Evolutionary conservation across 495 filamentous ascomycete genomes (phyloP).

Genomic region (Aspergillus conjunctus): DNA sequence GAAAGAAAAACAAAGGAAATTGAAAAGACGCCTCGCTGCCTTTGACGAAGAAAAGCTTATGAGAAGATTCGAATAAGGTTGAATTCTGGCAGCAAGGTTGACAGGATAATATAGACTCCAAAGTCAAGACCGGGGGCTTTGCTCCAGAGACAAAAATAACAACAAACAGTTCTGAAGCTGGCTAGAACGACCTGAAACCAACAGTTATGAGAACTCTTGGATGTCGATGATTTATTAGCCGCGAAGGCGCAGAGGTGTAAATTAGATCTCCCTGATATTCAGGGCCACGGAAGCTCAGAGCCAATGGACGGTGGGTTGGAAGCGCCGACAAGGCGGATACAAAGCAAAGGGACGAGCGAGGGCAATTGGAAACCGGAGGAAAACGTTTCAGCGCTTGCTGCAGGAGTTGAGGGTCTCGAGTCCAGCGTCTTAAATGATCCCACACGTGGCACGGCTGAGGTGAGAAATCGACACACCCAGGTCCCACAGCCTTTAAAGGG

Average conservation of each 20-base stretch:
- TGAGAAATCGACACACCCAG: slow-evolving; percentile 9
- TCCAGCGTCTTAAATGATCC: slow-evolving; percentile 16
- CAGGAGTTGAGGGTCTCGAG: slow-evolving; percentile 22
- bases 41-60: slow-evolving; percentile 2
- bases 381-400: slow-evolving; percentile 25
- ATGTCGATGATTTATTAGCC: slow-evolving; percentile 30
- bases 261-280: slow-evolving; percentile 23
- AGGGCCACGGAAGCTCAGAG: slow-evolving; percentile 9
- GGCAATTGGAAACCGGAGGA: slow-evolving; percentile 15
- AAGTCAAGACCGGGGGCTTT: background rate
- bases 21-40: slow-evolving; percentile 12
- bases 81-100: slow-evolving; percentile 6
- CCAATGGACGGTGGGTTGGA: slow-evolving; percentile 28
- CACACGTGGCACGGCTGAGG: slow-evolving; percentile 26
- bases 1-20: slow-evolving; percentile 6
- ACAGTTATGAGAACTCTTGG: slow-evolving; percentile 18
- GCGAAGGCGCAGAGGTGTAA: slow-evolving; percentile 25
- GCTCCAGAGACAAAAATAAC: slow-evolving; percentile 20
- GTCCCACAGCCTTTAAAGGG: background rate
- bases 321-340: slow-evolving; percentile 31
- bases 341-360: slow-evolving; percentile 9
- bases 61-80: slow-evolving; percentile 6
- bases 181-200: slow-evolving; percentile 22
- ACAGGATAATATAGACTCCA: slow-evolving; percentile 19
- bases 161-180: slow-evolving; percentile 22